phyloP scores from a whole-genome alignment of 257 asterid genomes.

The Nicotiana otophora region DNA sequence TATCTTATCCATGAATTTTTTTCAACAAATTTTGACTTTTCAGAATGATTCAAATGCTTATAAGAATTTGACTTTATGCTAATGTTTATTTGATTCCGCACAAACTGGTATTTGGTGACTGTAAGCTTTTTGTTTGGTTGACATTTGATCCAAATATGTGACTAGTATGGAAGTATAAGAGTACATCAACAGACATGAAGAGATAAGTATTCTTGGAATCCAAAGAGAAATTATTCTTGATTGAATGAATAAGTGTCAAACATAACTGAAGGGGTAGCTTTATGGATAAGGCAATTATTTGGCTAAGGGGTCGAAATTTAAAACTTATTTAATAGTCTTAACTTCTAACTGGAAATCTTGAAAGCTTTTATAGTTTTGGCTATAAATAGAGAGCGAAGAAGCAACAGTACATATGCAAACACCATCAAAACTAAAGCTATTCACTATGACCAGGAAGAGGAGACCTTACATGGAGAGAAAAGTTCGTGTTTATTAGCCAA shows the following conservation, averaged over 20 bases:
- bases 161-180: neutral
- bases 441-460: neutral
- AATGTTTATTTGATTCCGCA: neutral
- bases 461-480: conserved; percentile 10
- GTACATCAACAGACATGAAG: neutral
- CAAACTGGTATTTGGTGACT: neutral
- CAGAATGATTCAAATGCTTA: conserved; percentile 3
- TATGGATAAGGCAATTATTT: conserved; percentile 2
- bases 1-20: neutral
- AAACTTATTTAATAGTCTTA: too few species aligned
- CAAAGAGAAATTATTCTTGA: neutral
- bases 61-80: neutral
- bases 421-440: neutral
- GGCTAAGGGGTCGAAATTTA: neutral
- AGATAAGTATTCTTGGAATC: neutral
- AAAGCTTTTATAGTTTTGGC: neutral
- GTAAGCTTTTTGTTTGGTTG: neutral
- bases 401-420: neutral
- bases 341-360: neutral
- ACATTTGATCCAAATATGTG: conserved; percentile 4
- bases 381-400: neutral
- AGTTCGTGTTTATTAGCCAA: conserved; percentile 1
- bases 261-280: neutral
- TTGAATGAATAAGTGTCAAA: neutral
- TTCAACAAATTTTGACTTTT: neutral